Conservation (phyloP, 495 filamentous ascomycete species). For the Aspergillus baeticus region DNA sequence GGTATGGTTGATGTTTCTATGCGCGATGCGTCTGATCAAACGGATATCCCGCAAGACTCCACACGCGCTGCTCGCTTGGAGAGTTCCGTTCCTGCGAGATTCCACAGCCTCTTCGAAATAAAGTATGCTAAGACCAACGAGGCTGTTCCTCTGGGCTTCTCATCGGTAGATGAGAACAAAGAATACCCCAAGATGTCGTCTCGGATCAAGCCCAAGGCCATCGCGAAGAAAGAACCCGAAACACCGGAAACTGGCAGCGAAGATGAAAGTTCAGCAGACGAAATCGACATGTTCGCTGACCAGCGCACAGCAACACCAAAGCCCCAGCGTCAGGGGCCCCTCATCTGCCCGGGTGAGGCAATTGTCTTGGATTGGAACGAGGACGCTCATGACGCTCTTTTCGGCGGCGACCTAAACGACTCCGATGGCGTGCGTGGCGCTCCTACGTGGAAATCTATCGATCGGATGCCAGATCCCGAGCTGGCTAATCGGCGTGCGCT, state of each 20-base stretch:
- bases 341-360: slow-evolving; percentile 75
- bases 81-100: slow-evolving; percentile 46
- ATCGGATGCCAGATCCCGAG: slow-evolving; percentile 62
- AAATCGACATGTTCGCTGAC: slow-evolving; percentile 26
- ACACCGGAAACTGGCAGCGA: slow-evolving; percentile 9
- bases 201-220: slow-evolving; percentile 34
- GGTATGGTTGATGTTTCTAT: slow-evolving; percentile 89
- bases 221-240: not conserved
- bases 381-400: slow-evolving; percentile 65
- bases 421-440: slow-evolving; percentile 49
- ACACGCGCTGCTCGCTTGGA: slow-evolving; percentile 30
- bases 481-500: slow-evolving; percentile 58
- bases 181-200: slow-evolving; percentile 55
- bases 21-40: slow-evolving; percentile 54
- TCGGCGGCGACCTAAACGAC: slow-evolving; percentile 49
- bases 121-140: slow-evolving; percentile 55
- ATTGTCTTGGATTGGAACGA: slow-evolving; percentile 82
- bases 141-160: slow-evolving; percentile 63
- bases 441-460: slow-evolving; percentile 51
- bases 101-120: slow-evolving; percentile 72
- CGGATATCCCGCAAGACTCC: slow-evolving; percentile 24
- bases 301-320: slow-evolving; percentile 18
- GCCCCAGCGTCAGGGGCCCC: slow-evolving; percentile 50
- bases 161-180: slow-evolving; percentile 54
- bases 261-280: slow-evolving; percentile 20